These are phyloP conservation scores for Gilbertella persicaria DNA, from an alignment of 371 early-diverging fungal genomes.

Conservation along the genomic window DNA sequence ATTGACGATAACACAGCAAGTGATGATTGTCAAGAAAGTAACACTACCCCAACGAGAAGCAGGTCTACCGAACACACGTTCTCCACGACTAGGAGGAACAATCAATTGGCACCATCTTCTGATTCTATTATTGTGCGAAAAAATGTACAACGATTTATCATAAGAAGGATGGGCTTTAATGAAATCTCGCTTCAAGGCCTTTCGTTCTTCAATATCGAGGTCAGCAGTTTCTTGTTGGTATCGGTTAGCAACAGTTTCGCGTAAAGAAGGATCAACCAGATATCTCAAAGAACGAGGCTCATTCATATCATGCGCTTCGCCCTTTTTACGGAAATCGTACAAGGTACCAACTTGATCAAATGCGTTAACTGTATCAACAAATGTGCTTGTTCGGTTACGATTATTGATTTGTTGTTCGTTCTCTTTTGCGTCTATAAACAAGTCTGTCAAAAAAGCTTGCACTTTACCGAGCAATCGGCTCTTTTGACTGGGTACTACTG, in stretches of 20 bases:
- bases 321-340: constrained; percentile 23
- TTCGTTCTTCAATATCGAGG: constrained; percentile 46
- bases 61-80: constrained; percentile 53
- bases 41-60: constrained; percentile 43
- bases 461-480: constrained; percentile 1
- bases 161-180: constrained; percentile 63
- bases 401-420: neutral
- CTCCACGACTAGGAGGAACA: constrained; percentile 56
- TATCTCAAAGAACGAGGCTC: constrained; percentile 31
- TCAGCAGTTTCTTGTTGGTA: constrained; percentile 31
- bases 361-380: constrained; percentile 13
- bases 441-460: constrained; percentile 5
- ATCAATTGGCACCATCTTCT: constrained; percentile 60
- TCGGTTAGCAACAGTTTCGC: constrained; percentile 29
- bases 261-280: constrained; percentile 28
- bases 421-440: constrained; percentile 7
- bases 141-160: constrained; percentile 60
- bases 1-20: constrained; percentile 49
- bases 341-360: constrained; percentile 32
- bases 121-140: constrained; percentile 53
- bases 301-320: constrained; percentile 1
- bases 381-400: constrained; percentile 8
- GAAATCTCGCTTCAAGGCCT: constrained; percentile 55
- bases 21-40: constrained; percentile 48
- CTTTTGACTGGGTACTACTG: neutral